These are phyloP conservation scores for Pythium phragmitis DNA, from an alignment of 352 stramenopile genomes.

Conservation along the genomic window DNA sequence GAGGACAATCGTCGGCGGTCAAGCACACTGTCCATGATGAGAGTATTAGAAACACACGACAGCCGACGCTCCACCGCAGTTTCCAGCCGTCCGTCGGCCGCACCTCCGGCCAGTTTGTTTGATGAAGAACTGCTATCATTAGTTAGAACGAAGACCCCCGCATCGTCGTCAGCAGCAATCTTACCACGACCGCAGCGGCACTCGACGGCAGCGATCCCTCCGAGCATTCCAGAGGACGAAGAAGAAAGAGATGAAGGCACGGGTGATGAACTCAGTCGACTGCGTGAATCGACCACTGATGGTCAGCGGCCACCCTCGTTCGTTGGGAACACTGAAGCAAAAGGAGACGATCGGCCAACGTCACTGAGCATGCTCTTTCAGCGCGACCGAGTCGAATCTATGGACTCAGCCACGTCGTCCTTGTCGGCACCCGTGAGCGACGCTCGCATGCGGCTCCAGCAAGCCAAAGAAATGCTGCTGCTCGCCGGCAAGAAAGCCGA, in stretches of 20 bases:
- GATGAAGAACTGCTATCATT: slow-evolving; percentile 58
- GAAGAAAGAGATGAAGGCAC: slow-evolving; percentile 23
- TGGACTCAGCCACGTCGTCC: slow-evolving; percentile 14
- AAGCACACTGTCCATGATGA: slow-evolving; percentile 71
- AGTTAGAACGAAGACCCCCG: slow-evolving; percentile 39
- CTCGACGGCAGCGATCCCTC: slow-evolving; percentile 15
- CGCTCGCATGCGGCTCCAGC: slow-evolving; percentile 58
- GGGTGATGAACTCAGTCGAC: not conserved
- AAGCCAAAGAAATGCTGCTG: slow-evolving; percentile 74
- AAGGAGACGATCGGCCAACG: slow-evolving; percentile 1
- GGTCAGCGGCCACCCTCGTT: not conserved
- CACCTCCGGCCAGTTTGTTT: slow-evolving; percentile 23
- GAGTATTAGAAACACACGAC: slow-evolving; percentile 34
- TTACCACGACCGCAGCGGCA: not conserved
- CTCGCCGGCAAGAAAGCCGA: slow-evolving; percentile 57
- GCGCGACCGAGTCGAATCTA: slow-evolving; percentile 31
- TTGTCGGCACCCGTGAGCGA: slow-evolving; percentile 48
- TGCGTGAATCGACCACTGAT: not conserved
- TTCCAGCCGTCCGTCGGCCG: slow-evolving; percentile 15
- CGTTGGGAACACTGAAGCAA: slow-evolving; percentile 6
- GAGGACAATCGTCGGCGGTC: slow-evolving; percentile 27
- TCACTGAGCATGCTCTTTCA: slow-evolving; percentile 39
- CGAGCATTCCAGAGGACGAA: slow-evolving; percentile 37
- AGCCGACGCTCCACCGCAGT: slow-evolving; percentile 27
- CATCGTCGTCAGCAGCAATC: not conserved